Evolutionary conservation across 306 rosid genomes (phyloP).

Genomic region (Sicyos edulis): DNA sequence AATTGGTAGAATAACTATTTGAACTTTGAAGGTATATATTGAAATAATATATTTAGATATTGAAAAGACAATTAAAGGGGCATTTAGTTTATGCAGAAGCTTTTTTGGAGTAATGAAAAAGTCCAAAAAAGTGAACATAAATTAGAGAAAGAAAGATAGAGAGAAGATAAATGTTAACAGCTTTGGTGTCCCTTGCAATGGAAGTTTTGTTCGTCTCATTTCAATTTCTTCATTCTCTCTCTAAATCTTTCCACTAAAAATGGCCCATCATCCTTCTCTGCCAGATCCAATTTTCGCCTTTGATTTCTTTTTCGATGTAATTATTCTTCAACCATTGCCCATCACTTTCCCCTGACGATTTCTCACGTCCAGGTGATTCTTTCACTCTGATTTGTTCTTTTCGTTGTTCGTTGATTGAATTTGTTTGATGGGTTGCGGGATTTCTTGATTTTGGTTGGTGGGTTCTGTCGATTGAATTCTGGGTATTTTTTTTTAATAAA

Average conservation of each 20-base stretch:
- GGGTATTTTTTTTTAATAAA: not conserved
- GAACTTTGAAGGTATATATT: too few relatives aligned
- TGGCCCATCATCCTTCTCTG: not conserved
- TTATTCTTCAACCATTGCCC: constrained; percentile 9
- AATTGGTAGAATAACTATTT: too few relatives aligned
- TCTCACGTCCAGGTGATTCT: not conserved
- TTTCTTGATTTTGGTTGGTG: not conserved
- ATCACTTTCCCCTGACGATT: not conserved
- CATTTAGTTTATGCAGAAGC: not conserved
- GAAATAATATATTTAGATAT: not conserved
- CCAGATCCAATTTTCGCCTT: constrained; percentile 16
- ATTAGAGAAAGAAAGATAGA: not conserved
- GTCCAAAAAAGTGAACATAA: not conserved
- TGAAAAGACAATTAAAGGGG: not conserved
- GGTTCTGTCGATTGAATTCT: not conserved
- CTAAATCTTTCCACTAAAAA: constrained; percentile 11
- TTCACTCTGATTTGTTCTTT: not conserved
- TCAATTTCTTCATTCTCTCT: constrained; percentile 8
- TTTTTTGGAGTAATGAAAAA: constrained; percentile 5
- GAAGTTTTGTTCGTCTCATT: constrained; percentile 16
- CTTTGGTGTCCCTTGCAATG: constrained; percentile 14
- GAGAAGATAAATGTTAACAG: constrained; percentile 9
- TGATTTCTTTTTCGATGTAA: constrained; percentile 3
- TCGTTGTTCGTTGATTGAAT: not conserved
- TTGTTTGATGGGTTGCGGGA: not conserved